Evolutionary conservation across 129 eudicot species (phyloP).

Genomic region (Flaveria robusta): DNA sequence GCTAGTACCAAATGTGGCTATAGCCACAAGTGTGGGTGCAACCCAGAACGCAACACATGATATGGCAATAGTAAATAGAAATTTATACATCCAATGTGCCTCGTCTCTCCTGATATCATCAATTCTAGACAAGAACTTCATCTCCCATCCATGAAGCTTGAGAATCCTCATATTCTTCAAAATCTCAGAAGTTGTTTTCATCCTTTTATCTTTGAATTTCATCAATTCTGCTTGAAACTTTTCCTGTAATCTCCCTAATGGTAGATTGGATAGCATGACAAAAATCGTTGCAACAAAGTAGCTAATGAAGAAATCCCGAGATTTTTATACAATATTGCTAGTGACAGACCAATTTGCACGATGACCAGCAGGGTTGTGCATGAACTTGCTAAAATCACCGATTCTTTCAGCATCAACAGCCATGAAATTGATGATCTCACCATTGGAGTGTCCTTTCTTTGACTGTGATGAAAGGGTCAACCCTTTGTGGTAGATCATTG

Average conservation of each 20-base stretch:
- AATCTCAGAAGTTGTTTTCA: conserved; percentile 86
- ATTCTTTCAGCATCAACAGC: conserved; percentile 86
- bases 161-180: conserved; percentile 89
- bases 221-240: conserved; percentile 66
- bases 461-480: conserved; percentile 70
- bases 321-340: conserved; percentile 56
- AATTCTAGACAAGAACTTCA: conserved; percentile 80
- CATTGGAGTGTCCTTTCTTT: conserved; percentile 62
- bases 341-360: conserved; percentile 66
- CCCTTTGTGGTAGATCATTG: conserved; percentile 67
- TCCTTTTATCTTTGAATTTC: conserved; percentile 76
- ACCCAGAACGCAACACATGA: conserved; percentile 61
- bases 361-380: conserved; percentile 72
- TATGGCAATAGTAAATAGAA: conserved; percentile 48
- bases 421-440: conserved; percentile 81
- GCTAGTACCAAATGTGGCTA: no score
- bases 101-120: conserved; percentile 56
- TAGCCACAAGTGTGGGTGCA: conserved; percentile 81
- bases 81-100: conserved; percentile 63
- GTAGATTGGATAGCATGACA: conserved; percentile 64
- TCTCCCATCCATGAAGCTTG: conserved; percentile 92
- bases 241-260: conserved; percentile 65
- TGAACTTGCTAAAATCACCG: conserved; percentile 55
- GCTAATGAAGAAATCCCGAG: conserved; percentile 78
- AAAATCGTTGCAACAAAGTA: conserved; percentile 56